Evolutionary conservation across 177 flowering plant genomes (phyloP).

Genomic region (Vitis hybrid): DNA sequence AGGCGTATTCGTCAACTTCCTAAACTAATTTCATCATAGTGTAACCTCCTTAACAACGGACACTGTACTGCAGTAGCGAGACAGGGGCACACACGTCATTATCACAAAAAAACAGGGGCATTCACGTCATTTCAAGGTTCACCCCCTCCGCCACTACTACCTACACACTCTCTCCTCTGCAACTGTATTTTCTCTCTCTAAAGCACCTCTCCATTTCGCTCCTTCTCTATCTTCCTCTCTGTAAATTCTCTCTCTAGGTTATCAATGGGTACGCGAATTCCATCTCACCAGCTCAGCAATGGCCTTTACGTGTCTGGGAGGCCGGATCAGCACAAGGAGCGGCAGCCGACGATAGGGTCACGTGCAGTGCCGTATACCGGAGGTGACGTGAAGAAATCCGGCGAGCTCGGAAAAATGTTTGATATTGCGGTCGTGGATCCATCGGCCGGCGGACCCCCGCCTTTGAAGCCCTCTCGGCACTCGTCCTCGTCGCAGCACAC

Average conservation of each 20-base stretch:
- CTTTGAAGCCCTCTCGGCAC: slow-evolving; percentile 32
- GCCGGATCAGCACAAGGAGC: slow-evolving; percentile 67
- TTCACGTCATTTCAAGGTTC: slow-evolving; percentile 18
- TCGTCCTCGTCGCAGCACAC: slow-evolving; percentile 58
- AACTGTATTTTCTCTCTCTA: slow-evolving; percentile 10
- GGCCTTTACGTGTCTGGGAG: slow-evolving; percentile 86
- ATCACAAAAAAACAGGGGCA: not conserved
- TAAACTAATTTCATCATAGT: no score
- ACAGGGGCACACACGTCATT: slow-evolving; percentile 27
- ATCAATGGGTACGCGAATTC: slow-evolving; percentile 56
- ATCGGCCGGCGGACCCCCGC: slow-evolving; percentile 21
- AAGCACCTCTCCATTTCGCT: slow-evolving; percentile 13
- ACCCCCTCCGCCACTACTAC: not conserved
- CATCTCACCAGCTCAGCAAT: slow-evolving; percentile 79
- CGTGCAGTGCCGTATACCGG: slow-evolving; percentile 87
- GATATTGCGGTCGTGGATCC: slow-evolving; percentile 47
- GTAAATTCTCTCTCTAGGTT: not conserved
- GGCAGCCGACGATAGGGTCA: slow-evolving; percentile 63
- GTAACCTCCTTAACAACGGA: slow-evolving; percentile 1
- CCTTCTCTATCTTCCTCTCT: slow-evolving; percentile 7
- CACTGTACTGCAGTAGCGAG: not conserved
- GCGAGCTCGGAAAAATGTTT: slow-evolving; percentile 92
- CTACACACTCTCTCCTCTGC: slow-evolving; percentile 11
- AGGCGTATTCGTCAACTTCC: no score
- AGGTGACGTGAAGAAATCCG: slow-evolving; percentile 89